Evolutionary conservation across 176 grass and related monocot genomes (phyloP).

Genomic region (Tillandsia fasciculata): DNA sequence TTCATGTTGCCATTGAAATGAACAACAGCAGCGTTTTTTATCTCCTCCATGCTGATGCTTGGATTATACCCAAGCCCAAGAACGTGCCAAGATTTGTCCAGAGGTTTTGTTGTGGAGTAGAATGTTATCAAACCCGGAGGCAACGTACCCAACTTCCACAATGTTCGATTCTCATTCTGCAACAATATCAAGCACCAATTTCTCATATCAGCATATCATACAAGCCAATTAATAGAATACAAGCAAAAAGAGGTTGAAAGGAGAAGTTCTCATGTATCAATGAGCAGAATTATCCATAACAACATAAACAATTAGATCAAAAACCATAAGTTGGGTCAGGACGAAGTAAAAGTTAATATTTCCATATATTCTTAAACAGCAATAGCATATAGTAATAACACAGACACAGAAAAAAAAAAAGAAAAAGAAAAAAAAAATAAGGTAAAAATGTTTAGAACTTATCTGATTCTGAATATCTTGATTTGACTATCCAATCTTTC

Average conservation of each 20-base stretch:
- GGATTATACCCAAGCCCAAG: slow-evolving; percentile 95
- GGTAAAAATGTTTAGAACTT: no score
- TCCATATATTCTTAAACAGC: no score
- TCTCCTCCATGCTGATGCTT: slow-evolving; percentile 98
- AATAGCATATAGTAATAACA: no score
- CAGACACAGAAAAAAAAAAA: no score
- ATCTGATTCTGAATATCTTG: no score
- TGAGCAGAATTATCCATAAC: background rate
- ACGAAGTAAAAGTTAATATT: no score
- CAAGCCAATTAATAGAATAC: background rate
- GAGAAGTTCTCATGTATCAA: background rate
- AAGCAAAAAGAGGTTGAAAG: background rate
- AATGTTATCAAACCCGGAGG: slow-evolving; percentile 92
- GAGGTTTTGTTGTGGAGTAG: slow-evolving; percentile 95
- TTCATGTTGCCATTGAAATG: slow-evolving; percentile 99
- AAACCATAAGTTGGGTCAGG: no score
- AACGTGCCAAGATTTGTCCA: slow-evolving; percentile 96
- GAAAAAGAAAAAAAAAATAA: no score
- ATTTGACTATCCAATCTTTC: no score
- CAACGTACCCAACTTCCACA: slow-evolving; percentile 93
- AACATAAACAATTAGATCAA: background rate
- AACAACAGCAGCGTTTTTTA: slow-evolving; percentile 84
- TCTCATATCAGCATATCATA: background rate
- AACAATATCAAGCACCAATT: slow-evolving; percentile 1
- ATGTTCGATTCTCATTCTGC: slow-evolving; percentile 86